A percentile compares a stretch with the other conserved stretches of the same genome.
Evolutionary conservation across 441 rosid genomes (phyloP).

Genomic region (Macaranga tanarius): DNA sequence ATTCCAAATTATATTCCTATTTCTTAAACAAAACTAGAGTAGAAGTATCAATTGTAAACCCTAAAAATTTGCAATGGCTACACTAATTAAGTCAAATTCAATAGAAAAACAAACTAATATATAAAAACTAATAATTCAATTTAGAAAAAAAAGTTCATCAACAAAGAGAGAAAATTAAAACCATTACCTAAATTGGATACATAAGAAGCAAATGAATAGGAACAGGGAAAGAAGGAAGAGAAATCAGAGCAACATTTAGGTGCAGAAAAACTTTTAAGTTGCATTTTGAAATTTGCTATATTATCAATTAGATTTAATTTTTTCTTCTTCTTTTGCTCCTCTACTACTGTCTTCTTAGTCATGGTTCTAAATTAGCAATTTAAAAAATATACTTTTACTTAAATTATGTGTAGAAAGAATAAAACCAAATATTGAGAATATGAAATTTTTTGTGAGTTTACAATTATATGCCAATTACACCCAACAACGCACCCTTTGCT

Average conservation of each 20-base stretch:
- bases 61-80: neutral
- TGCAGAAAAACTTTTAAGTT: slow-evolving; percentile 20
- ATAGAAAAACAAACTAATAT: neutral
- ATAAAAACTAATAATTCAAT: no score
- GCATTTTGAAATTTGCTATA: slow-evolving; percentile 23
- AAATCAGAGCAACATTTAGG: slow-evolving; percentile 35
- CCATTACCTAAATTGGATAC: slow-evolving; percentile 11
- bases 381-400: neutral
- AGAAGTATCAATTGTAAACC: neutral
- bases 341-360: slow-evolving; percentile 1
- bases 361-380: slow-evolving; percentile 8
- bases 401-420: neutral
- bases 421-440: neutral
- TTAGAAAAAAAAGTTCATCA: neutral
- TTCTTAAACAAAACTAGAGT: neutral
- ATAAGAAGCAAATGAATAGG: neutral
- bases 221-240: slow-evolving; percentile 14
- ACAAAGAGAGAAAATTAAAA: neutral
- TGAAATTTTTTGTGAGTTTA: neutral
- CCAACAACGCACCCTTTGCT: slow-evolving; percentile 66
- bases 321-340: neutral
- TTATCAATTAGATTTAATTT: slow-evolving; percentile 18
- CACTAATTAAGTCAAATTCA: neutral
- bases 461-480: slow-evolving; percentile 38
- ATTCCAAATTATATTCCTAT: no score